phyloP scores from a whole-genome alignment of 129 eudicot species.

The Mikania micrantha region DNA sequence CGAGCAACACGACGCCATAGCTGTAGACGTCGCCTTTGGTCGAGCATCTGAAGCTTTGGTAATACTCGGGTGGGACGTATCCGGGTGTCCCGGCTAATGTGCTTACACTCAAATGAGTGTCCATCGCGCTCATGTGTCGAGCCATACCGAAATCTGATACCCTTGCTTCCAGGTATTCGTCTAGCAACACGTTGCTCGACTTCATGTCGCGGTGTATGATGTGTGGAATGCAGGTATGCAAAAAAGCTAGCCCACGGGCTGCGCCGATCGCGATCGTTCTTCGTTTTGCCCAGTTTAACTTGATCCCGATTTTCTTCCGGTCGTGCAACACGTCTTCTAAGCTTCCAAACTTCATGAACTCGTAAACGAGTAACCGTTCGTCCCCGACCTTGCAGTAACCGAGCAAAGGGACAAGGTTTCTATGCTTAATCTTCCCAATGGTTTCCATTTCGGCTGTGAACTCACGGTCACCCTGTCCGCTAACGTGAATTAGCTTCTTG shows the following conservation, averaged over 20 bases:
- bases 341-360: conserved; percentile 93
- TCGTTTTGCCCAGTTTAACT: conserved; percentile 71
- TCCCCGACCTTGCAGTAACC: conserved; percentile 97
- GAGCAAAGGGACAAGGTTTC: conserved; percentile 86
- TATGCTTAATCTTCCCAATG: conserved; percentile 83
- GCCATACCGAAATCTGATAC: conserved; percentile 99
- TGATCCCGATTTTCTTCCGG: conserved; percentile 51
- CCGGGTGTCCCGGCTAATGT: conserved; percentile 97
- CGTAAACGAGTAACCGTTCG: conserved; percentile 80
- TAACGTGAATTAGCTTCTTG: conserved; percentile 85
- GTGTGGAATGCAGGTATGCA: conserved; percentile 87
- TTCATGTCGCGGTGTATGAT: conserved; percentile 97
- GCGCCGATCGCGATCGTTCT: conserved; percentile 87
- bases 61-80: conserved; percentile 94
- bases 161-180: conserved; percentile 74
- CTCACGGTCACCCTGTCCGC: conserved; percentile 96
- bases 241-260: conserved; percentile 86
- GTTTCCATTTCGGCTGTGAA: conserved; percentile 99
- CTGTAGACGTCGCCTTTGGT: conserved; percentile 96
- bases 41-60: conserved; percentile 87
- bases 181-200: conserved; percentile 83
- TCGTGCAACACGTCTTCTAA: conserved; percentile 83
- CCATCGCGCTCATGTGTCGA: conserved; percentile 80
- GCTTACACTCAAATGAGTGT: conserved; percentile 95
- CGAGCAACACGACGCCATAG: conserved; percentile 85